Conservation (phyloP, 176 grass and related monocot species). For the Dactylis glomerata region DNA sequence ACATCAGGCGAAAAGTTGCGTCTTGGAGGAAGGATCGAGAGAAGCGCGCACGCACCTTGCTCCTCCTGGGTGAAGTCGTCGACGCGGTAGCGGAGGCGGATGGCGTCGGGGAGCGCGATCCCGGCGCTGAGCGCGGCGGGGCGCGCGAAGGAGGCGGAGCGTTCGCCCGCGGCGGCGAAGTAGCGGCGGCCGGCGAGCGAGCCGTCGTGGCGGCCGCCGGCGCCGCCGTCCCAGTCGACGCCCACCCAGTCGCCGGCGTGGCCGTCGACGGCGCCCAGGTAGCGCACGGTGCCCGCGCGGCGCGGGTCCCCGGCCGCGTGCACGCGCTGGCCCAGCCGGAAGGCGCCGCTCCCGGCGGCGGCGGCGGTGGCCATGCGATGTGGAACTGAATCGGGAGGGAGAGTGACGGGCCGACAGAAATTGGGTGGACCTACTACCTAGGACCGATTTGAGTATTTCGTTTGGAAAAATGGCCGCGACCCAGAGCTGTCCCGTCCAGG, state of each 20-base stretch:
- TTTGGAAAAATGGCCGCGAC: too few relatives aligned
- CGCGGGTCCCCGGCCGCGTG: conserved; percentile 59
- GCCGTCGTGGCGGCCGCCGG: conserved; percentile 72
- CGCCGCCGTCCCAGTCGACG: conserved; percentile 79
- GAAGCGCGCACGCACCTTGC: conserved; percentile 30
- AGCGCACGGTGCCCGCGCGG: conserved; percentile 68
- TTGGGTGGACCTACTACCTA: neutral
- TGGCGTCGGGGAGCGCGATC: conserved; percentile 70
- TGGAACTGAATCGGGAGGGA: neutral
- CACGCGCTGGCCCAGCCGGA: conserved; percentile 64
- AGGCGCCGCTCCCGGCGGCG: neutral
- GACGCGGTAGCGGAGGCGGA: conserved; percentile 59
- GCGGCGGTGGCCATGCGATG: neutral
- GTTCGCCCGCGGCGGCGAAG: conserved; percentile 46
- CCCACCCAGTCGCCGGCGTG: conserved; percentile 73
- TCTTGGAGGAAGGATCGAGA: neutral
- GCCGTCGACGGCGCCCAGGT: conserved; percentile 55
- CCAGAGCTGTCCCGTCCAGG: too few relatives aligned
- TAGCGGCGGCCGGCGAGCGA: conserved; percentile 51
- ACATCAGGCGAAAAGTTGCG: neutral
- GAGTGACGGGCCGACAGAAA: neutral
- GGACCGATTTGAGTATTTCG: neutral
- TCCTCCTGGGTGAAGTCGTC: conserved; percentile 87
- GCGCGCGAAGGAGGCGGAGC: conserved; percentile 79
- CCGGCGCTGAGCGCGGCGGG: conserved; percentile 51